These are phyloP conservation scores for Chamaecrista fasciculata DNA, from an alignment of 306 rosid genomes.

Conservation along the genomic window DNA sequence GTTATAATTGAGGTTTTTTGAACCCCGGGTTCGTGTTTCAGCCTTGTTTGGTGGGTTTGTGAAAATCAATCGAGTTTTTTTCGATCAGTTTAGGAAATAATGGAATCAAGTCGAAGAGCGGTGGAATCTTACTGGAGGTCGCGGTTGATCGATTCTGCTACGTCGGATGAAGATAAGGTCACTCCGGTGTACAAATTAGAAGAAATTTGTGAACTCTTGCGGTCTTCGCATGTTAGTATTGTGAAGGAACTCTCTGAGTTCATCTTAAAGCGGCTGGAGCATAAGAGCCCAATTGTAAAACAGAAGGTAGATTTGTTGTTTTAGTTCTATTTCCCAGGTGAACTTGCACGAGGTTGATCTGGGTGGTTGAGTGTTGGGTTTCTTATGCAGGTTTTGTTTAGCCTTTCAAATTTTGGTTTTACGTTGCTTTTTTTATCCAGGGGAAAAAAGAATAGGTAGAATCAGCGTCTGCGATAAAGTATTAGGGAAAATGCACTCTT, in stretches of 20 bases:
- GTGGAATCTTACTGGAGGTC: slow-evolving; percentile 98
- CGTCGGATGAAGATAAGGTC: slow-evolving; percentile 92
- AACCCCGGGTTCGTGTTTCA: background rate
- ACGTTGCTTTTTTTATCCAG: background rate
- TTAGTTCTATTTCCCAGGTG: slow-evolving; percentile 6
- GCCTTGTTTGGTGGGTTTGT: slow-evolving; percentile 5
- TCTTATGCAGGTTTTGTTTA: background rate
- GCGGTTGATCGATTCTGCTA: slow-evolving; percentile 78
- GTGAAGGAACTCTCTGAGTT: slow-evolving; percentile 90
- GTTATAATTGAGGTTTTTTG: background rate
- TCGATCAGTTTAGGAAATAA: slow-evolving; percentile 31
- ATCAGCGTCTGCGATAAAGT: background rate
- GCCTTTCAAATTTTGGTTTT: background rate
- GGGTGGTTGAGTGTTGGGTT: background rate
- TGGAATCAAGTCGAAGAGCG: slow-evolving; percentile 98
- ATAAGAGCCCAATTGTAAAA: slow-evolving; percentile 88
- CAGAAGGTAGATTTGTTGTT: slow-evolving; percentile 74
- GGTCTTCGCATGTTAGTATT: slow-evolving; percentile 85
- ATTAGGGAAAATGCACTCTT: slow-evolving; percentile 13
- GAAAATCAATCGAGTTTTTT: slow-evolving; percentile 11
- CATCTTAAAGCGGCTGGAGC: slow-evolving; percentile 77
- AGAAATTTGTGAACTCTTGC: slow-evolving; percentile 76
- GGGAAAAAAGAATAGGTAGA: background rate
- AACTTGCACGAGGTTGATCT: slow-evolving; percentile 38
- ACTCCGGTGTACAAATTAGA: slow-evolving; percentile 91